A percentile compares a stretch with the other conserved stretches of the same genome.
Conservation (phyloP, 75 land plant genomes). For the Cunninghamia lanceolata region DNA sequence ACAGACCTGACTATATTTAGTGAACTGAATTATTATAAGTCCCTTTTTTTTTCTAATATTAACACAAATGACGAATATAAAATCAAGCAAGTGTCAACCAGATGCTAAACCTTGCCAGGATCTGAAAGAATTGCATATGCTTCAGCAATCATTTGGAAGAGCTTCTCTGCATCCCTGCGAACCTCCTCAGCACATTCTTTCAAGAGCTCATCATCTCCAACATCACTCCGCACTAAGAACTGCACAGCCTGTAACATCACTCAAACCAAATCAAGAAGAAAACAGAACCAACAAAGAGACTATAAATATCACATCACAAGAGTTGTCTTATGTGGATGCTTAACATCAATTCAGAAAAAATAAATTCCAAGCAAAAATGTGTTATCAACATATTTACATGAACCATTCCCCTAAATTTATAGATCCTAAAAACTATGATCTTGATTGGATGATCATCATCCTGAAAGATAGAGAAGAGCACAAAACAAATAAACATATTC, state of each 20-base stretch:
- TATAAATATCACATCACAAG: neutral
- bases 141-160: constrained; percentile 97
- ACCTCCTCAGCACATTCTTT: constrained; percentile 68
- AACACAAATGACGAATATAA: neutral
- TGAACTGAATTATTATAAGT: neutral
- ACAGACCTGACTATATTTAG: neutral
- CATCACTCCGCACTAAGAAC: constrained; percentile 63
- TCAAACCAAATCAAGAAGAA: neutral
- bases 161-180: constrained; percentile 74
- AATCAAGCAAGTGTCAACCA: neutral
- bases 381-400: neutral
- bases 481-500: neutral
- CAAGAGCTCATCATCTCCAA: constrained; percentile 68
- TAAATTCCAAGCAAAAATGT: neutral
- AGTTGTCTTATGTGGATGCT: neutral
- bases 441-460: constrained; percentile 5
- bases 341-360: neutral
- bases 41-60: neutral
- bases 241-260: constrained; percentile 78
- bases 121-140: constrained; percentile 92
- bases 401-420: neutral
- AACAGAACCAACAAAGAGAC: neutral
- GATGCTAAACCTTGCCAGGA: constrained; percentile 61
- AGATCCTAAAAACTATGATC: neutral
- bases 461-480: neutral